Conservation (phyloP, 2,329 filamentous ascomycete species). For the Arthroderma sp. region DNA sequence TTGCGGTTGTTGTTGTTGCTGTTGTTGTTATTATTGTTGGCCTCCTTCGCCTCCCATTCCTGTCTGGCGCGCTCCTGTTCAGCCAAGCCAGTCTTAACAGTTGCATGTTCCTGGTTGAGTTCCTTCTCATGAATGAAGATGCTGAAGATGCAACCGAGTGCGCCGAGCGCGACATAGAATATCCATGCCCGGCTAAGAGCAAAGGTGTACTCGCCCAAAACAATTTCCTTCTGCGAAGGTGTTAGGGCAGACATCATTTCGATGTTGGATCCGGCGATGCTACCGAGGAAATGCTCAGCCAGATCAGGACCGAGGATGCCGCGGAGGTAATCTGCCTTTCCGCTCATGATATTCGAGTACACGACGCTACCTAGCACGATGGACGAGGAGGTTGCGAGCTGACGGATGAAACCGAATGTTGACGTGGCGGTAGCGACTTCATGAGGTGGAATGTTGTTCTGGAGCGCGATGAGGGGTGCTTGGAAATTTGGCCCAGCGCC, state of each 20-base stretch:
- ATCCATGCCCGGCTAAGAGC: slow-evolving; percentile 39
- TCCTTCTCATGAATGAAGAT: slow-evolving; percentile 26
- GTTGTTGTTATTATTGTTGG: too few species aligned
- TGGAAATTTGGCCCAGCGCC: slow-evolving; percentile 53
- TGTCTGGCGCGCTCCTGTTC: slow-evolving; percentile 32
- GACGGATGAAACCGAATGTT: slow-evolving; percentile 48
- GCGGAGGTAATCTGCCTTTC: slow-evolving; percentile 5
- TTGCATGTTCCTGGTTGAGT: slow-evolving; percentile 29
- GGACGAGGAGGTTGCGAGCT: slow-evolving; percentile 44
- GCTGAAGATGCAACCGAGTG: slow-evolving; percentile 26
- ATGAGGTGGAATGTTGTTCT: slow-evolving; percentile 45
- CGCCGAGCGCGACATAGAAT: slow-evolving; percentile 31
- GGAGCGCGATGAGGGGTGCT: slow-evolving; percentile 49
- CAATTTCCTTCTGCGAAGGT: slow-evolving; percentile 20
- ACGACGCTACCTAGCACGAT: slow-evolving; percentile 46
- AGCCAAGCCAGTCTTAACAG: slow-evolving; percentile 32
- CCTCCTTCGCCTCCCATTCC: slow-evolving; percentile 12
- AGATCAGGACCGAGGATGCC: slow-evolving; percentile 10
- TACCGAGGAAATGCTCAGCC: slow-evolving; percentile 6
- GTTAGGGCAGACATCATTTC: slow-evolving; percentile 18
- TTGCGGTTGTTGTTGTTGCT: too few species aligned
- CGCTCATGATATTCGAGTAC: slow-evolving; percentile 27
- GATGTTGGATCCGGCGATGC: slow-evolving; percentile 20
- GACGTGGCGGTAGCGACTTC: slow-evolving; percentile 53
- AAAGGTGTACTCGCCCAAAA: slow-evolving; percentile 30